Conservation (phyloP, 208 protist genomes). For the Crithidia bombi region DNA sequence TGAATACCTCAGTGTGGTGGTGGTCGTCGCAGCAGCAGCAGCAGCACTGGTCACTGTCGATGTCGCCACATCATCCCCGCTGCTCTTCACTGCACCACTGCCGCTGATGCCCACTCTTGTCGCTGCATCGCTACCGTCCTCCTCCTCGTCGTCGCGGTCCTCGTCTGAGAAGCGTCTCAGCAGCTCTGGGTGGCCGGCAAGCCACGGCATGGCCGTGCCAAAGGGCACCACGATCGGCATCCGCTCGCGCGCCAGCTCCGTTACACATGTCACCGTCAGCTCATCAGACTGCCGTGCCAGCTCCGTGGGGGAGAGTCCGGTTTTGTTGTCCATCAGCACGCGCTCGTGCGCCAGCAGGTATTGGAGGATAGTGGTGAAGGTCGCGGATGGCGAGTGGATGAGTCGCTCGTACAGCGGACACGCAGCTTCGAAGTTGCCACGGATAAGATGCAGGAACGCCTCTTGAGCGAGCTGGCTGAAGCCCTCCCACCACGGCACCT, state of each 20-base stretch:
- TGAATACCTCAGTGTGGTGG: no score
- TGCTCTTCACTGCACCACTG: not conserved
- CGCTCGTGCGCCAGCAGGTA: constrained; percentile 21
- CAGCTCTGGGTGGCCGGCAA: not conserved
- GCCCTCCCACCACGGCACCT: constrained; percentile 18
- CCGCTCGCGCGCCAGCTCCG: constrained; percentile 11
- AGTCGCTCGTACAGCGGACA: constrained; percentile 10
- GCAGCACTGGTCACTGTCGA: not conserved
- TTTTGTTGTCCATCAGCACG: constrained; percentile 15
- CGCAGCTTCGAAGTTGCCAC: constrained; percentile 18
- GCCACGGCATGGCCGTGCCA: constrained; percentile 13
- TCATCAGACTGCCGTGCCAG: constrained; percentile 29
- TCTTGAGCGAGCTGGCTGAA: constrained; percentile 25
- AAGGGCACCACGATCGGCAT: constrained; percentile 10
- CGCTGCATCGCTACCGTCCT: not conserved
- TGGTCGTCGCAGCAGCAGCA: not conserved
- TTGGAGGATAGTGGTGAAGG: constrained; percentile 5
- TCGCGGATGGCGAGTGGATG: not conserved
- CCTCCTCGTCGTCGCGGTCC: not conserved
- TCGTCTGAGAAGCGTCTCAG: not conserved
- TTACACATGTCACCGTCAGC: constrained; percentile 15
- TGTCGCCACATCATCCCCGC: not conserved
- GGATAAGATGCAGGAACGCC: constrained; percentile 26
- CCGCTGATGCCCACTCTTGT: no score
- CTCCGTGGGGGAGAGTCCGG: constrained; percentile 19